Conservation (phyloP, 495 filamentous ascomycete genomes). For the Aspergillus haitiensis region DNA sequence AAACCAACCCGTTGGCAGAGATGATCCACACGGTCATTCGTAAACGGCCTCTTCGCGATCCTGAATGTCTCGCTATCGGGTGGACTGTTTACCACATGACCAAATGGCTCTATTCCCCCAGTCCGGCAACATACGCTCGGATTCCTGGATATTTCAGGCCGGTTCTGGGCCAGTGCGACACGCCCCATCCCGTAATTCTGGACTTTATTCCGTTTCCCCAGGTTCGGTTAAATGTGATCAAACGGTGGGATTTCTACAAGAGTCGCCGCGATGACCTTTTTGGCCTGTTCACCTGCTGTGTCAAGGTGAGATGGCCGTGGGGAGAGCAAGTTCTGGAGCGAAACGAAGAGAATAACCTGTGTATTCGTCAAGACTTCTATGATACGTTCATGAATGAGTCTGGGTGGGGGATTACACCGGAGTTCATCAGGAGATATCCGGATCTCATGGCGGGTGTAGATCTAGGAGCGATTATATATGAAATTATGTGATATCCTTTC, state of each 20-base stretch:
- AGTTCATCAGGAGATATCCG: slow-evolving; percentile 31
- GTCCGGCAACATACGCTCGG: slow-evolving; percentile 22
- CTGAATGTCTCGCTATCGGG: slow-evolving; percentile 30
- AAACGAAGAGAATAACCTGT: slow-evolving; percentile 25
- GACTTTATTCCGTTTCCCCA: slow-evolving; percentile 27
- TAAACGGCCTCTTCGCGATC: slow-evolving; percentile 29
- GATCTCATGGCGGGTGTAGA: slow-evolving; percentile 27
- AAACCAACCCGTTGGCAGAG: slow-evolving; percentile 30
- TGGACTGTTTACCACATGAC: slow-evolving; percentile 26
- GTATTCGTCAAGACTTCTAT: slow-evolving; percentile 25
- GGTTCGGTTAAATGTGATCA: slow-evolving; percentile 29
- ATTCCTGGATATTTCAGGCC: slow-evolving; percentile 25
- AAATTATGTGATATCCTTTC: slow-evolving; percentile 10
- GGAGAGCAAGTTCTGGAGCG: slow-evolving; percentile 29
- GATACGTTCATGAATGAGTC: slow-evolving; percentile 28
- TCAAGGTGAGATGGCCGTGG: slow-evolving; percentile 37
- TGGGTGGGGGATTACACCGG: slow-evolving; percentile 35
- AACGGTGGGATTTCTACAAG: slow-evolving; percentile 25
- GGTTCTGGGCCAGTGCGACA: slow-evolving; percentile 23
- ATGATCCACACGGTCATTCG: slow-evolving; percentile 25
- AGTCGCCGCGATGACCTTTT: slow-evolving; percentile 25
- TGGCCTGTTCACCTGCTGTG: slow-evolving; percentile 29
- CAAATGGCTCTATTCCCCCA: slow-evolving; percentile 29
- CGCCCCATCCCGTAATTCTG: slow-evolving; percentile 25
- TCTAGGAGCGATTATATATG: slow-evolving; percentile 22